Evolutionary conservation across 306 rosid species (phyloP), one percentile per base, ranked within the genome.

Genomic region (Alnus rubra): DNA sequence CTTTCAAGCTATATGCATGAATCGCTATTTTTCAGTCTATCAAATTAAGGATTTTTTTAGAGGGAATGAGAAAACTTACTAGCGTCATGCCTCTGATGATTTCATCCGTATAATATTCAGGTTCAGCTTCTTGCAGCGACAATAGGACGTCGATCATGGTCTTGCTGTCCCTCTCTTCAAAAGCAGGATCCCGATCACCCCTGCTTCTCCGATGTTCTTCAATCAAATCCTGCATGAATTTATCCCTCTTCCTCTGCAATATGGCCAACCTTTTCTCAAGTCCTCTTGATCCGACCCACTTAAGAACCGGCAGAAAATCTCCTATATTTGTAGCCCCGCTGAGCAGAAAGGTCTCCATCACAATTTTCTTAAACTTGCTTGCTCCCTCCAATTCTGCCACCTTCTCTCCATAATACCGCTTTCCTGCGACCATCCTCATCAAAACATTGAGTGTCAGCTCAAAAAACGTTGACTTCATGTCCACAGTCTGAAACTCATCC

Each of bases 341-440:
- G 54, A 73, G 48, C 1, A 18, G 31, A 42, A 74, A 59, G 9
- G 76, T 78, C 69, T 73, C 80, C 3, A 3, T 49, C 67, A 75
- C 81, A 16, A 84, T 48, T 16, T 79, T 70, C 11, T 74, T 47
- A 28, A 81, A 83, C 82, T n/a, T 64, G n/a, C 15, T 54, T 0
- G 73, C 84, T 70, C 80, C 84, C 16, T 76, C 69, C 48, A 51
- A 4, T 5, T 53, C 76, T 30, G 69, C 78, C 30, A n/a, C 75
- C 1, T 49, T 14, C 9, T 76, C 81, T 45, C 81, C 87, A 33
- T 69, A 83, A 30, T 77, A 83, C 31, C 79, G 19, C 23, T 83
- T 83, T 35, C 84, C 86, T 0, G 77, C 87, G 15, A 83, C 77
- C 89, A 83, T 78, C 70, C 79, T 83, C 84, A 78, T 86, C 71